phyloP scores from a whole-genome alignment of 179 eudicot species.

The Spergularia azorica region DNA sequence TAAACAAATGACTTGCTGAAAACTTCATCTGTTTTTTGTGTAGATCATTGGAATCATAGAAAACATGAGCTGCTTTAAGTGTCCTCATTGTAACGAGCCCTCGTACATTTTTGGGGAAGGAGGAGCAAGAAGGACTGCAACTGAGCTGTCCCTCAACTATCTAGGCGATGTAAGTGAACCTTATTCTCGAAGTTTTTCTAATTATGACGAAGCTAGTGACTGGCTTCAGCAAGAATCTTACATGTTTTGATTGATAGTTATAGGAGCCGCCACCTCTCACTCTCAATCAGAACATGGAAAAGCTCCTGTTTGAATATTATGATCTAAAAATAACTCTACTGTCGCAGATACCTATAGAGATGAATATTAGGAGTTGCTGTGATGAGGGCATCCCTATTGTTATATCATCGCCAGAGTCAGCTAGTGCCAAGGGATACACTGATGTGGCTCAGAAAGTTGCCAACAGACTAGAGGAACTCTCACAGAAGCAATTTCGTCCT shows the following conservation, averaged over 20 bases:
- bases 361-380: slow-evolving; percentile 63
- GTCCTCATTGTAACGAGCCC: slow-evolving; percentile 80
- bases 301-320: too few species aligned
- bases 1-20: not conserved
- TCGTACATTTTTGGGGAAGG: slow-evolving; percentile 84
- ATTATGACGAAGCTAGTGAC: not conserved
- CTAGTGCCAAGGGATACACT: slow-evolving; percentile 56
- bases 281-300: too few species aligned
- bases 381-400: slow-evolving; percentile 92
- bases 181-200: not conserved
- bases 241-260: too few species aligned
- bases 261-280: too few species aligned
- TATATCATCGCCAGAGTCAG: slow-evolving; percentile 63
- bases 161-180: slow-evolving; percentile 77
- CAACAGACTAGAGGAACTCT: slow-evolving; percentile 51
- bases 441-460: slow-evolving; percentile 63
- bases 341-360: slow-evolving; percentile 78
- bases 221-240: not conserved
- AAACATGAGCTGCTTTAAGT: slow-evolving; percentile 94
- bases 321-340: not conserved
- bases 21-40: slow-evolving; percentile 1
- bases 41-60: slow-evolving; percentile 86
- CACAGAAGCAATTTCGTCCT: slow-evolving; percentile 47
- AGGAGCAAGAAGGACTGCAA: slow-evolving; percentile 83
- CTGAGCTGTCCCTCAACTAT: slow-evolving; percentile 65